Percentiles rank a stretch among this genome's conserved stretches.
These are phyloP conservation scores for Gelatoporia subvermispora DNA, from an alignment of 768 basidiomycete species.

Conservation along the genomic window DNA sequence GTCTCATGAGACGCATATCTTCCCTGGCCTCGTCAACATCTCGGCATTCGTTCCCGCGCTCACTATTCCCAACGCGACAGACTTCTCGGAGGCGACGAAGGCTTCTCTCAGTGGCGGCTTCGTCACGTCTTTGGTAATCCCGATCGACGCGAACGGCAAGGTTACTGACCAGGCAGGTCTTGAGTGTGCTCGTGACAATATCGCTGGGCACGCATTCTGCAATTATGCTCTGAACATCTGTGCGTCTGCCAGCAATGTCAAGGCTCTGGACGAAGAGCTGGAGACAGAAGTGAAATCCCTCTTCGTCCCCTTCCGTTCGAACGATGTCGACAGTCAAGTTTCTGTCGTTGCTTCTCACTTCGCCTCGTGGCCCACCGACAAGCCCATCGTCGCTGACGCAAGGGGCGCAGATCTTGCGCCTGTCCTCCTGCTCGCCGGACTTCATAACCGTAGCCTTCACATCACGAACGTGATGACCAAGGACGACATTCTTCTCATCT, in stretches of 20 bases:
- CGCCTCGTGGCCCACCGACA: slow-evolving; percentile 83
- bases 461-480: slow-evolving; percentile 82
- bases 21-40: slow-evolving; percentile 91
- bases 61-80: slow-evolving; percentile 45
- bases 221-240: slow-evolving; percentile 84
- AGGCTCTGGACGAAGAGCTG: slow-evolving; percentile 64
- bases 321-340: slow-evolving; percentile 47
- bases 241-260: slow-evolving; percentile 65
- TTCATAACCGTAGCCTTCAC: slow-evolving; percentile 85
- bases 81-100: slow-evolving; percentile 64
- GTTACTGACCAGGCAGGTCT: slow-evolving; percentile 69
- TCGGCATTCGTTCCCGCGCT: slow-evolving; percentile 81
- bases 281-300: slow-evolving; percentile 78
- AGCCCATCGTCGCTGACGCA: slow-evolving; percentile 95
- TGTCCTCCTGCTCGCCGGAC: slow-evolving; percentile 86
- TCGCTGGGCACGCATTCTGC: slow-evolving; percentile 66
- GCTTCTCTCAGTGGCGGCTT: slow-evolving; percentile 89
- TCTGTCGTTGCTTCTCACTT: slow-evolving; percentile 84
- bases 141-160: slow-evolving; percentile 54
- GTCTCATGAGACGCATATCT: slow-evolving; percentile 82
- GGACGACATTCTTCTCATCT: slow-evolving; percentile 87
- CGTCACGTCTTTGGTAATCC: slow-evolving; percentile 76
- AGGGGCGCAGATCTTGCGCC: slow-evolving; percentile 88
- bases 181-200: slow-evolving; percentile 62
- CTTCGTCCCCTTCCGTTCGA: slow-evolving; percentile 73